Percentiles rank a stretch among this genome's conserved stretches.
Evolutionary conservation across 495 filamentous ascomycete species (phyloP).

Genomic region (Aspergillus biplanus): DNA sequence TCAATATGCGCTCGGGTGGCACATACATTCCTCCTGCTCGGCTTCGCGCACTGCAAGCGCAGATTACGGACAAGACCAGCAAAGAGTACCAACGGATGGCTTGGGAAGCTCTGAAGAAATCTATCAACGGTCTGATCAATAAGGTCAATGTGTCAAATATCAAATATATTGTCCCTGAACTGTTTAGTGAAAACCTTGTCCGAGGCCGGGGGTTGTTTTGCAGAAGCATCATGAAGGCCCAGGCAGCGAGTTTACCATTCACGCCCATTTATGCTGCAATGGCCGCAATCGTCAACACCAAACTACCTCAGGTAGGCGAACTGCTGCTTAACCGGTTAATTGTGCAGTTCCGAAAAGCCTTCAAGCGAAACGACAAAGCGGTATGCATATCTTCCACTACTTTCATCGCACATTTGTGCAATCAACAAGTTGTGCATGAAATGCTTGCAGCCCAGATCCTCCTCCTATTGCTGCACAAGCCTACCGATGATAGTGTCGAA

Average conservation of each 20-base stretch:
- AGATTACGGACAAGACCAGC: conserved; percentile 93
- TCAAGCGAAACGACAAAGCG: conserved; percentile 95
- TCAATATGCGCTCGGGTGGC: conserved; percentile 89
- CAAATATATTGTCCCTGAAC: conserved; percentile 92
- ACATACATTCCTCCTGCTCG: conserved; percentile 94
- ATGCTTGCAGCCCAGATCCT: conserved; percentile 90
- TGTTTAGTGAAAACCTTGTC: conserved; percentile 92
- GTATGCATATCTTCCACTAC: conserved; percentile 89
- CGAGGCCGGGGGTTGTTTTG: conserved; percentile 92
- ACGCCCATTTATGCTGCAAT: conserved; percentile 94
- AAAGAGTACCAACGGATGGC: conserved; percentile 99
- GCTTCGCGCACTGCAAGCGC: conserved; percentile 87
- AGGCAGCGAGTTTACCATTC: conserved; percentile 94
- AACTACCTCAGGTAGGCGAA: conserved; percentile 92
- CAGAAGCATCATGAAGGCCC: conserved; percentile 94
- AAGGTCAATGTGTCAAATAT: conserved; percentile 98
- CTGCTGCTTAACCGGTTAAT: conserved; percentile 83
- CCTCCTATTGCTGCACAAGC: conserved; percentile 84
- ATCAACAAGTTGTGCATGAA: conserved; percentile 94
- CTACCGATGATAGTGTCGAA: conserved; percentile 97
- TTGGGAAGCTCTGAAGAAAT: conserved; percentile 98
- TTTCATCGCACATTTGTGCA: conserved; percentile 93
- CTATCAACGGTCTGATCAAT: conserved; percentile 97
- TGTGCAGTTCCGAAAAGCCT: conserved; percentile 92
- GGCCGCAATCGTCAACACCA: conserved; percentile 96